These are phyloP conservation scores for Rhizopogon vesiculosus DNA, from an alignment of 768 basidiomycete species.

Conservation along the genomic window DNA sequence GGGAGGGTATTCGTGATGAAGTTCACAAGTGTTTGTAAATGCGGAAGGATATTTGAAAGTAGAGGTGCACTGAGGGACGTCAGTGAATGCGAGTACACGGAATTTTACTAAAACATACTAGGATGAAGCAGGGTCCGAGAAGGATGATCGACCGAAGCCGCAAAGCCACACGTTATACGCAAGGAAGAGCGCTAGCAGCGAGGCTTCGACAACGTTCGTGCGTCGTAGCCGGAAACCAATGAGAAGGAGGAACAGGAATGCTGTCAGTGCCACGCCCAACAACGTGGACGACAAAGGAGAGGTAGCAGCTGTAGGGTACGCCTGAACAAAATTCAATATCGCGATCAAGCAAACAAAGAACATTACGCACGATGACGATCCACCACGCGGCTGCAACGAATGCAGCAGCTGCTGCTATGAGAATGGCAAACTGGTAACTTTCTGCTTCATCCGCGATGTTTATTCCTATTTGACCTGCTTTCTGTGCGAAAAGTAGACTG, in stretches of 20 bases:
- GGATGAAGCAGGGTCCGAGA: conserved; percentile 68
- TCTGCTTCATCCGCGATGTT: conserved; percentile 70
- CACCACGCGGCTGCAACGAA: conserved; percentile 85
- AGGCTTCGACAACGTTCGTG: conserved; percentile 91
- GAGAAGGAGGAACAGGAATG: conserved; percentile 84
- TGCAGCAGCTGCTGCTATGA: conserved; percentile 72
- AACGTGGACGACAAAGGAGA: conserved; percentile 87
- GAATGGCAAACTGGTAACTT: conserved; percentile 67
- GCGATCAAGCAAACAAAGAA: neutral
- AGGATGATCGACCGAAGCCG: conserved; percentile 71
- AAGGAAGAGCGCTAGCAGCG: conserved; percentile 81
- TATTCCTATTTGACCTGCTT: conserved; percentile 73
- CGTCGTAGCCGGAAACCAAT: conserved; percentile 87
- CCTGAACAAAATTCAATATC: conserved; percentile 32
- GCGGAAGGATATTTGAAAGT: conserved; percentile 74
- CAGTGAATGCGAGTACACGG: conserved; percentile 1
- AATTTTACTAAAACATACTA: conserved; percentile 48
- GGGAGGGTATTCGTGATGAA: conserved; percentile 84
- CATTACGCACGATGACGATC: conserved; percentile 67
- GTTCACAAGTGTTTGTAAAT: conserved; percentile 73
- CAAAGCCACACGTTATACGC: conserved; percentile 91
- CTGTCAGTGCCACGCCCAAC: conserved; percentile 81
- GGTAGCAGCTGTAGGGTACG: conserved; percentile 78
- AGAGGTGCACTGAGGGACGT: conserved; percentile 56
- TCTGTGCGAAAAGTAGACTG: conserved; percentile 77